Conservation (phyloP, 805 yeast species). For the Yarrowia porcina region DNA sequence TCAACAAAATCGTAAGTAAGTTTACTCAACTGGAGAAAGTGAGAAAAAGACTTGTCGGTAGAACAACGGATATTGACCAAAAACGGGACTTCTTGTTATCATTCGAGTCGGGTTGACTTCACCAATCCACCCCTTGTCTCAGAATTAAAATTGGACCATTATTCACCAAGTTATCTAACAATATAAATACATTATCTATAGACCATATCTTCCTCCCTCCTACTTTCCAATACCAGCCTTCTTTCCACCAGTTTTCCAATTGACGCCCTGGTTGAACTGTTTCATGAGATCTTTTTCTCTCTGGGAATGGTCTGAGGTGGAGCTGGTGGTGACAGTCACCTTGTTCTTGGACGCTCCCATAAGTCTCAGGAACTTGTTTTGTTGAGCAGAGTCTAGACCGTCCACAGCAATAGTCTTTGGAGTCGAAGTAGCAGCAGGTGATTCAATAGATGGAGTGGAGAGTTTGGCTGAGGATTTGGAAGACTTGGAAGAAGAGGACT, state of each 20-base stretch:
- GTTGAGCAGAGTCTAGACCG: conserved; percentile 30
- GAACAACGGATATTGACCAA: no score
- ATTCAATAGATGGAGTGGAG: neutral
- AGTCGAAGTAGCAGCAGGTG: neutral
- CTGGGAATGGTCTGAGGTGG: neutral
- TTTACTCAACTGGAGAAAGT: no score
- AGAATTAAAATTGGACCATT: no score
- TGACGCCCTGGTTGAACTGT: conserved; percentile 32
- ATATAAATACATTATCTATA: neutral
- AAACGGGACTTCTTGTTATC: no score
- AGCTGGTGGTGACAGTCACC: conserved; percentile 20
- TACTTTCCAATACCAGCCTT: conserved; percentile 30
- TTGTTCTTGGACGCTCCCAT: conserved; percentile 31
- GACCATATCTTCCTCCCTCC: neutral
- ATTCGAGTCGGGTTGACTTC: no score
- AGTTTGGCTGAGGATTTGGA: neutral
- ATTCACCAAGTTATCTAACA: neutral
- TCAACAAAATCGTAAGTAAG: no score
- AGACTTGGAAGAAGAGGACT: no score
- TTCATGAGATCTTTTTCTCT: conserved; percentile 29
- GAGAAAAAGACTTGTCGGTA: no score
- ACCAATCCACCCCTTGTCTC: no score
- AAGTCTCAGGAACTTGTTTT: conserved; percentile 32
- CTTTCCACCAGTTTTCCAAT: conserved; percentile 27
- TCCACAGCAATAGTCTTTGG: conserved; percentile 27